Base-by-base conservation (phyloP, 139 green algal genomes). In the Picochlorum sp. region DNA sequence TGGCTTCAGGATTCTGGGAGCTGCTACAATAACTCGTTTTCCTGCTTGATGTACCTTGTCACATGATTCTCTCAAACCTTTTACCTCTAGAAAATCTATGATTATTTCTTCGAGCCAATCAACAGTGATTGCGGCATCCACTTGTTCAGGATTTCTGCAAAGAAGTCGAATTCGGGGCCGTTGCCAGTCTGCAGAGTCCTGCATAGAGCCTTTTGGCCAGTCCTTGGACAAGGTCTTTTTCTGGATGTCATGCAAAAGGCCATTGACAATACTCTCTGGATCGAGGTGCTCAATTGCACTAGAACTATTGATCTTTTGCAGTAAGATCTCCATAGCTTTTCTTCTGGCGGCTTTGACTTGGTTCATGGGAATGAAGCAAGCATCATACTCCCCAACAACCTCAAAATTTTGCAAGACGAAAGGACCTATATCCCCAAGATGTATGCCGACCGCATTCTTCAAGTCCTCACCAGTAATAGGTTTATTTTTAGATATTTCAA, bases 81-180 rank as follows among this genome's bases (percentile, higher is more conserved):
- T 79, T 55, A 79, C 74, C 62, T 90, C 81, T 4, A 95, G 59
- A 59, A 95, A 95, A 73, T 95, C 87, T 4, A 91, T 57, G 18
- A 85, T 66, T 29, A 95, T 63, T 61, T 95, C 87, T 2, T 73
- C 9, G 28, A 95, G 60, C 80, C 81, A 91, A 7, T 75, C 60
- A 50, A 91, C 30, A 25, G 35, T 2, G 12, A 80, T 51, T 18
- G 75, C 81, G 8, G 82, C 81, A 13, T 76, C 68, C n/a, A 81
- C 82, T 66, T 84, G 73, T 29, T 43, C 74, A n/a, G 57, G 70
- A 10, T 67, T 85, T 28, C 86, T 74, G 61, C 86, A 95, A 39
- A 95, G 68, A 50, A 95, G 72, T 5, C 80, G 61, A 7, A 53
- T 32, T 7, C 20, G 22, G 1, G 44, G 44, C 4, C 1, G 8